phyloP scores from a whole-genome alignment of 108 stramenopile genomes.

The Pelagomonas calceolata region DNA sequence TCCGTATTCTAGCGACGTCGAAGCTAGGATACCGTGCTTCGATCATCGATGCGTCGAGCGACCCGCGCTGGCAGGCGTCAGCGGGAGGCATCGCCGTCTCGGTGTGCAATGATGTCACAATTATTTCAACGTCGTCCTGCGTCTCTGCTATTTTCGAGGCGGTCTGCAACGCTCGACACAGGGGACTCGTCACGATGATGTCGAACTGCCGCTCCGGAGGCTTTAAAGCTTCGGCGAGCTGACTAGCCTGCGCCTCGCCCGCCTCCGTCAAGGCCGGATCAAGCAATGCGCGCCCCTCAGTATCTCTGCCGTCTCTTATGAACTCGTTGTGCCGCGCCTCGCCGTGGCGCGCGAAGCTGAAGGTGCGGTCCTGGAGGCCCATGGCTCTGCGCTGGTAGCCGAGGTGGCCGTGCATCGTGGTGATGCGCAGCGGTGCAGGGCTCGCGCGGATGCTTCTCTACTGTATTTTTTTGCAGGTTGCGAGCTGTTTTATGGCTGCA shows the following conservation, averaged over 20 bases:
- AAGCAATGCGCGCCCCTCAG: neutral
- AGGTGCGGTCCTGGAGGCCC: too few species aligned
- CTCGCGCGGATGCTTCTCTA: too few species aligned
- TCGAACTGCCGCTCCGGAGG: neutral
- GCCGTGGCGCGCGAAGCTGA: neutral
- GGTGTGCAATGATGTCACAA: neutral
- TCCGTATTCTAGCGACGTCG: neutral
- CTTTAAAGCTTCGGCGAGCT: neutral
- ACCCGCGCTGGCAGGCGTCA: neutral
- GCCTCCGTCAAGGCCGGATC: neutral
- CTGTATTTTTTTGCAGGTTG: too few species aligned
- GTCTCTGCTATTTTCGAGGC: too few species aligned
- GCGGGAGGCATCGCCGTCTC: neutral
- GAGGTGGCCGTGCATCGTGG: too few species aligned
- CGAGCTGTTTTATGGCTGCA: too few species aligned
- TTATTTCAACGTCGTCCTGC: neutral
- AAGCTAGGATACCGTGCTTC: neutral
- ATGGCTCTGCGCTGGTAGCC: too few species aligned
- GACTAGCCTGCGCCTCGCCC: neutral
- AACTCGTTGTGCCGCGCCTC: neutral
- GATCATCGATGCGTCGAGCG: neutral
- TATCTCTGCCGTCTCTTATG: neutral
- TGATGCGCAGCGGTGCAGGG: too few species aligned
- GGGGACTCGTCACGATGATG: neutral
- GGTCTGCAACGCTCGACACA: neutral